A percentile compares a stretch with the other conserved stretches of the same genome.
These are phyloP conservation scores for Tuber magnatum DNA, from an alignment of 495 filamentous ascomycete species.

Conservation along the genomic window DNA sequence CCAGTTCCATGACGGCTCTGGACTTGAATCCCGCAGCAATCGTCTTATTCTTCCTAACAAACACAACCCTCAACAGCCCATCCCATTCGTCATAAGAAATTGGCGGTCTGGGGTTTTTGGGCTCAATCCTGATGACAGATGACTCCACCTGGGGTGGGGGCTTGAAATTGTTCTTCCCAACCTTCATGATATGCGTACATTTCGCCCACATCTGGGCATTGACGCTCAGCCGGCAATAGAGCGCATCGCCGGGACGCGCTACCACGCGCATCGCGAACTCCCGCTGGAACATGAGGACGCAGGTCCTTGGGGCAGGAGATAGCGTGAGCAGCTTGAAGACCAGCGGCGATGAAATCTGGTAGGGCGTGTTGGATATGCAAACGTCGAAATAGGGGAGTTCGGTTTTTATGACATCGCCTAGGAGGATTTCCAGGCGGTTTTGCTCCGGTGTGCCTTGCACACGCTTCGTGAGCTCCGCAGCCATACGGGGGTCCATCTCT, in stretches of 20 bases:
- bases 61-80: conserved; percentile 74
- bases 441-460: conserved; percentile 77
- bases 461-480: conserved; percentile 88
- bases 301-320: conserved; percentile 65
- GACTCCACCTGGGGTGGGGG: conserved; percentile 87
- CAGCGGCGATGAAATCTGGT: conserved; percentile 84
- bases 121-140: conserved; percentile 68
- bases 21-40: conserved; percentile 71
- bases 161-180: conserved; percentile 89
- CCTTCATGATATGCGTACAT: conserved; percentile 72
- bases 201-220: conserved; percentile 95
- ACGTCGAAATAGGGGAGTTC: conserved; percentile 82
- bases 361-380: conserved; percentile 90
- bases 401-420: conserved; percentile 91
- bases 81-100: conserved; percentile 94
- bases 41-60: conserved; percentile 66
- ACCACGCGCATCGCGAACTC: conserved; percentile 72
- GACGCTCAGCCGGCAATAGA: conserved; percentile 78
- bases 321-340: conserved; percentile 84
- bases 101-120: conserved; percentile 71
- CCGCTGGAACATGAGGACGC: conserved; percentile 82
- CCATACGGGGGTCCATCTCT: conserved; percentile 94
- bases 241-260: conserved; percentile 67
- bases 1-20: conserved; percentile 67
- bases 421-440: conserved; percentile 71